Evolutionary conservation across 768 basidiomycete genomes (phyloP).

Genomic region (Punctularia strigosozonata): DNA sequence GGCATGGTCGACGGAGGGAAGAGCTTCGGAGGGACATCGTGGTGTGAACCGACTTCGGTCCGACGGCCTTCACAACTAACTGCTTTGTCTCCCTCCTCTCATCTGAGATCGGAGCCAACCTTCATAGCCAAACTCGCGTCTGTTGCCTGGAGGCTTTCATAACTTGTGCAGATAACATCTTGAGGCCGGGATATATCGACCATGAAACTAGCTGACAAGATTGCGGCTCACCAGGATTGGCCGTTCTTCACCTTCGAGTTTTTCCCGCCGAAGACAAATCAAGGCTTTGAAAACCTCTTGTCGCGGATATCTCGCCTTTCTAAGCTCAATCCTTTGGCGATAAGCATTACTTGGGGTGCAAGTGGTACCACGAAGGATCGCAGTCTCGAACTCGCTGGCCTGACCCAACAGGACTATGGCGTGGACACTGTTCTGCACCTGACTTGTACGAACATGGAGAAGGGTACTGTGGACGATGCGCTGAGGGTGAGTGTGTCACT

Average conservation of each 20-base stretch:
- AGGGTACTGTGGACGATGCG: constrained; percentile 78
- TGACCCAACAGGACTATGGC: constrained; percentile 61
- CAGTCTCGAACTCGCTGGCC: constrained; percentile 74
- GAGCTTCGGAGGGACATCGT: too few relatives aligned
- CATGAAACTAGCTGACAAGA: constrained; percentile 72
- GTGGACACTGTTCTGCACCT: constrained; percentile 88
- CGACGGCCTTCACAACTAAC: too few relatives aligned
- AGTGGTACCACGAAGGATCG: constrained; percentile 86
- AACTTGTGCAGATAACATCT: too few relatives aligned
- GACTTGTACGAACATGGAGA: constrained; percentile 94
- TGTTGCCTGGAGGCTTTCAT: too few relatives aligned
- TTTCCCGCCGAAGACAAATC: constrained; percentile 92
- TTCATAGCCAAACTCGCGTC: too few relatives aligned
- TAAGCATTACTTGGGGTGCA: constrained; percentile 96
- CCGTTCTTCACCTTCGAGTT: constrained; percentile 94
- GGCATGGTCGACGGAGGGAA: too few relatives aligned
- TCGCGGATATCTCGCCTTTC: constrained; percentile 78
- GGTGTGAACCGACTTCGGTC: too few relatives aligned
- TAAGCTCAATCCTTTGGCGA: constrained; percentile 65
- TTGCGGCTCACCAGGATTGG: constrained; percentile 29
- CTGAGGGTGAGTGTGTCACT: constrained; percentile 47
- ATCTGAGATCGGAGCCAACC: too few relatives aligned
- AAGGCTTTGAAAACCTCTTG: constrained; percentile 89
- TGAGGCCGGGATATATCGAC: too few relatives aligned
- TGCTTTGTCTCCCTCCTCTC: too few relatives aligned